Evolutionary conservation across 176 grass and related monocot genomes (phyloP), one percentile per base, ranked within the genome.

Genomic region (Aechmea fasciata): DNA sequence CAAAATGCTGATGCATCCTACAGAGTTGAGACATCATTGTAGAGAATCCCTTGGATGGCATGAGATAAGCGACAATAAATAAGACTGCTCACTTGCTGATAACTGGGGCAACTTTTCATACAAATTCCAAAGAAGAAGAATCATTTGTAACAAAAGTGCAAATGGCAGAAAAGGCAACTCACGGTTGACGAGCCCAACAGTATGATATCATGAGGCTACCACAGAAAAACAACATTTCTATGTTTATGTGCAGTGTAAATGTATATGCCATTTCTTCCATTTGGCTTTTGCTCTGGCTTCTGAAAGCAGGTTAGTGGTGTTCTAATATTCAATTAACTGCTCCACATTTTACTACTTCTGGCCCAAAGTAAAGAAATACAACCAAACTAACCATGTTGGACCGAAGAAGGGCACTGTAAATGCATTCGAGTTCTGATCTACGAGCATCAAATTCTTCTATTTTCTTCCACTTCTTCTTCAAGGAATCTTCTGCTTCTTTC

Each of bases 391-490:
- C 94, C 94, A 83, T 83, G 71, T 90, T 92, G 52, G 86, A 84
- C 63, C 80, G 78, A 54, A 87, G 79, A 87, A 92, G 89, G 82
- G 89, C 82, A 77, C 66, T 85, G 71, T 97, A 97, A 79, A 97
- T 89, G 54, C 73, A 87, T 73, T 97, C 86, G 8, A 97, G 86
- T 78, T 97, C 94, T 71, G 89, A 90, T 81, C 89, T 74, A 68
- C 94, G 83, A 63, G 94, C 82, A 54, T 90, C 93, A 67, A 97
- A 92, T 75, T 89, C 94, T 76, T 97, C 94, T 1, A 97, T 97
- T 83, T 97, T 97, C 74, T 92, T 97, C 94, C 94, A 97, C 76
- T 97, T 97, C 66, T 92, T 97, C 80, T 92, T 97, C 79, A 97
- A 76, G 2, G 86, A 97, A 77, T 92, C 89, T 89, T 97, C 94